Base-by-base conservation (phyloP, 139 green algal genomes). In the Pseudopediastrum boryanum region DNA sequence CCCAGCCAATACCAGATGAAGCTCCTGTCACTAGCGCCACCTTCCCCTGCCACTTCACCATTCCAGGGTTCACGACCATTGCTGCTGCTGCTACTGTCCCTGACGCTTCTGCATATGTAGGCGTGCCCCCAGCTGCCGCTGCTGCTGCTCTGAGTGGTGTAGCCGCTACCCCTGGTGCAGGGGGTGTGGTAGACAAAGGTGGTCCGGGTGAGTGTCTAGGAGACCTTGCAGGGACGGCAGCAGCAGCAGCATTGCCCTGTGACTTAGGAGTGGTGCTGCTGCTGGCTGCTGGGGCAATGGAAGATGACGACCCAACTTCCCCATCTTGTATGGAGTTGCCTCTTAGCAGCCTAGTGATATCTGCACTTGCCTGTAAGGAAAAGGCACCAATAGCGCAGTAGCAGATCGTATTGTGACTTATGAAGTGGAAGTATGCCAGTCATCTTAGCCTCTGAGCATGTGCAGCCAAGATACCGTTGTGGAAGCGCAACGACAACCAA, bases 11-110 rank as follows among this genome's bases (percentile, higher is more conserved):
- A 35, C 91, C 93, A 0, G 87, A 90, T 8, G 85, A 91, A 0
- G 93, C 93, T 2, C 93, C 93, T 0, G 90, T 96, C 1, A 96
- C 91, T 2, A 97, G 66, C 7, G 91, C 93, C 16, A 96, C 90
- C 21, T 80, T 85, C 33, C 89, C 89, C 12, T 78, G 66, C 89
- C 91, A 95, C 36, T 83, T 79, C 70, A 90, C 79, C 73, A 50
- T 56, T 48, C 61, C 79, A n/a, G 75, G 58, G n/a, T 72, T 65
- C 9, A 84, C 33, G 12, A 51, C 41, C 0, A 39, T 39, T 1
- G 54, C 54, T 10, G 76, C 75, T 33, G 80, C 44, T 29, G 78
- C 46, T n/a, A n/a, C n/a, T n/a, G n/a, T n/a, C 35, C 33, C 44
- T 36, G 21, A 70, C 19, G 36, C 35, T 46, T 9, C 29, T 33